Evolutionary conservation across 805 yeast genomes (phyloP).

Genomic region (Saturnispora silvae): DNA sequence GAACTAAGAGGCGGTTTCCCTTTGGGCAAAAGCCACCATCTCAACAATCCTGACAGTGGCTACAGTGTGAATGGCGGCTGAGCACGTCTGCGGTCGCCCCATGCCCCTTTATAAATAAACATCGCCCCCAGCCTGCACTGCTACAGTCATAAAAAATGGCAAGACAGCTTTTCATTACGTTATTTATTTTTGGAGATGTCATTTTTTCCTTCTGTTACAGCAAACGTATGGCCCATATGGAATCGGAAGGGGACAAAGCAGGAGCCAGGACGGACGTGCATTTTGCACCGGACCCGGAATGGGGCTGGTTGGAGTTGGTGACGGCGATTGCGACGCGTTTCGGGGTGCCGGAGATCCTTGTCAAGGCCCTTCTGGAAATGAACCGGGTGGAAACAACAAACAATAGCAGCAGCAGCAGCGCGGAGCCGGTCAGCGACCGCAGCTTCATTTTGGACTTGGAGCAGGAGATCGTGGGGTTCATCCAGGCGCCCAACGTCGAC

Average conservation of each 20-base stretch:
- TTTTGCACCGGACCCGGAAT: neutral
- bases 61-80: no score
- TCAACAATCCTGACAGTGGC: no score
- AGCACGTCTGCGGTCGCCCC: no score
- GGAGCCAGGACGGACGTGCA: neutral
- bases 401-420: neutral
- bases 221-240: no score
- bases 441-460: constrained; percentile 41
- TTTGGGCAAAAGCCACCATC: no score
- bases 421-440: constrained; percentile 28
- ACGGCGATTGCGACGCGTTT: constrained; percentile 15
- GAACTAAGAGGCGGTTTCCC: no score
- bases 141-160: no score
- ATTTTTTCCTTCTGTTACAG: no score
- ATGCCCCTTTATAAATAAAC: no score
- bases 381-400: constrained; percentile 13
- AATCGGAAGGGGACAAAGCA: neutral
- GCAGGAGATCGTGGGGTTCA: constrained; percentile 34
- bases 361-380: constrained; percentile 23
- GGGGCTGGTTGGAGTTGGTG: constrained; percentile 2
- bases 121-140: no score
- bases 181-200: no score
- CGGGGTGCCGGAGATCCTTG: constrained; percentile 21
- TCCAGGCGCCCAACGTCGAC: constrained; percentile 30
- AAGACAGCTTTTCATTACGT: no score